Base-by-base conservation (phyloP, 1,139 yeast genomes). In the Debaryomycetaceae sp. region DNA sequence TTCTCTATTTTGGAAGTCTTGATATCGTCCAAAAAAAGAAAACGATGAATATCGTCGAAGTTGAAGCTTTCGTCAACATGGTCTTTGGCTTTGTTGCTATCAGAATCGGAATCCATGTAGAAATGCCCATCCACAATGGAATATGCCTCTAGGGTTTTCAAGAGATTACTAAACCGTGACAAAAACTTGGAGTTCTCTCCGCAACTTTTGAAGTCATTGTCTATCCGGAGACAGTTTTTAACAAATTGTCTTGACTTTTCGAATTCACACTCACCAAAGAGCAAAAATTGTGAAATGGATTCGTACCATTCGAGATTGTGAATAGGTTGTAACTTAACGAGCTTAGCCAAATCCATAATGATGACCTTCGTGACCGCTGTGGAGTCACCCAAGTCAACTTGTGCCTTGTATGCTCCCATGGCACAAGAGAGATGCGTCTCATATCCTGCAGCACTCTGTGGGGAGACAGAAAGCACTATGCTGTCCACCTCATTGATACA, bases 151-250 rank as follows among this genome's bases (percentile, higher is more conserved):
- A 80, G 63, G 3, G 72, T 55, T 35, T 57, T 58, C 9, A 74
- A 57, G 34, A 75, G 55, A 11, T 56, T 57, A 37, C 61, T 65
- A 49, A 65, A 65, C 45, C 63, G 64, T 31, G 69, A 60, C 44
- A 59, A 66, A 39, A 76, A 66, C 52, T 81, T 78, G 6, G 85
- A 74, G 31, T 69, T 55, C 24, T 58, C 62, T 29, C 81, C 80
- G 61, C 95, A 86, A 5, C 57, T 60, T 38, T 68, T 66, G 51
- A 71, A 75, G 45, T 86, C 96, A 55, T 87, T 85, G 59, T 88
- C 87, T 40, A 76, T 77, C 51, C 84, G 78, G 43, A 87, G 67
- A 58, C 96, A 87, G 49, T 73, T 73, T 50, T 82, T 77, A 36
- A 81, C 68, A 31, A 72, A 68, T 47, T 65, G 71, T 53, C 76